Evolutionary conservation across 1,284 basidiomycete species (phyloP).

Genomic region (Golubevia pallescens): DNA sequence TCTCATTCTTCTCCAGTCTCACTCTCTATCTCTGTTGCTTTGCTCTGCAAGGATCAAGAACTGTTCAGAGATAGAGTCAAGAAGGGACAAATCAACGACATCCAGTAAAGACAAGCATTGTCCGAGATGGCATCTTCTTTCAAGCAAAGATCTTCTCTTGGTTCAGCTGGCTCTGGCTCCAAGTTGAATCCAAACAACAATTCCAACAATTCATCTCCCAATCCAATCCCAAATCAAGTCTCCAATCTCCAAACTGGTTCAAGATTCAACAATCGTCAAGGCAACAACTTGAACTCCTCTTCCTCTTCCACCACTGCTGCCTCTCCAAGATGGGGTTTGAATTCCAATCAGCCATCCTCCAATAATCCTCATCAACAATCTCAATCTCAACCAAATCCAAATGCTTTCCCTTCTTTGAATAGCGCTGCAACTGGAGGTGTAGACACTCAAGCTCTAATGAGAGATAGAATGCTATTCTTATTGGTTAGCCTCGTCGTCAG

Average conservation of each 20-base stretch:
- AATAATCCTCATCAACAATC: slow-evolving; percentile 6
- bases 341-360: too few relatives aligned
- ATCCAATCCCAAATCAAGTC: slow-evolving; percentile 7
- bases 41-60: slow-evolving; percentile 4
- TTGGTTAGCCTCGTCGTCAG: slow-evolving; percentile 32
- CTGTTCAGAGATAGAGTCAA: too few relatives aligned
- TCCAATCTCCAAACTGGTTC: slow-evolving; percentile 11
- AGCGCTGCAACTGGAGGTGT: slow-evolving; percentile 9
- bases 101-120: slow-evolving; percentile 9
- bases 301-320: too few relatives aligned
- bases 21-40: neutral
- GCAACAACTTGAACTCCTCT: slow-evolving; percentile 7
- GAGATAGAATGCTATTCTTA: slow-evolving; percentile 37
- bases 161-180: slow-evolving; percentile 9
- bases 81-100: too few relatives aligned
- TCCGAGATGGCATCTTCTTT: slow-evolving; percentile 10
- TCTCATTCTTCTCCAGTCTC: neutral
- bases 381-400: neutral
- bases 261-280: slow-evolving; percentile 12
- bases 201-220: slow-evolving; percentile 20
- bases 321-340: too few relatives aligned
- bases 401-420: slow-evolving; percentile 22
- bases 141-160: slow-evolving; percentile 7
- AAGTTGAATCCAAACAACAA: slow-evolving; percentile 24
- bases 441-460: slow-evolving; percentile 31